Evolutionary conservation across 108 stramenopile genomes (phyloP).

Genomic region (Cyclostephanos invisitatus): DNA sequence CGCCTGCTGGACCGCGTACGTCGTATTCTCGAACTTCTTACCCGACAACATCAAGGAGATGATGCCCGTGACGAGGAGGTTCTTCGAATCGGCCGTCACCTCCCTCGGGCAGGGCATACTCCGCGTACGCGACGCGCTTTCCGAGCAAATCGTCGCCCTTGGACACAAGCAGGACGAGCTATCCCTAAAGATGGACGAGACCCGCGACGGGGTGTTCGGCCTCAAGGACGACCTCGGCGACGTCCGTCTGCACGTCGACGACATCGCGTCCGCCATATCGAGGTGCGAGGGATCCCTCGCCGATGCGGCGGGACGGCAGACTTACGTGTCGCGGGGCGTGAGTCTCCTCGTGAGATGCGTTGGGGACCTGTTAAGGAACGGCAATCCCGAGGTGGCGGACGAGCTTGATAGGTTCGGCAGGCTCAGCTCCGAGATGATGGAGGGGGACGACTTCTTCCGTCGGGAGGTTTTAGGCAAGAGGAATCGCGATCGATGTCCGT

Average conservation of each 20-base stretch:
- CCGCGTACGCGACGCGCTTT: conserved; percentile 60
- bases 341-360: conserved; percentile 44
- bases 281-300: conserved; percentile 42
- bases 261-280: conserved; percentile 43
- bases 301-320: conserved; percentile 44
- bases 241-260: conserved; percentile 43
- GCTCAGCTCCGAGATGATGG: conserved; percentile 32
- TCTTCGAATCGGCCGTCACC: conserved; percentile 71
- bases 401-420: conserved; percentile 44
- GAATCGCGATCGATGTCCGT: conserved; percentile 27
- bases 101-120: conserved; percentile 68
- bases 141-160: conserved; percentile 58
- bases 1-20: conserved; percentile 68
- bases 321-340: conserved; percentile 45
- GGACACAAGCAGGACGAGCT: conserved; percentile 59
- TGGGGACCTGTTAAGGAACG: conserved; percentile 33
- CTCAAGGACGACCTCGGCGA: conserved; percentile 52
- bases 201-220: conserved; percentile 54
- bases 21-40: conserved; percentile 55
- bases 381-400: conserved; percentile 37
- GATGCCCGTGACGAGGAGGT: conserved; percentile 72
- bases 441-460: conserved; percentile 23
- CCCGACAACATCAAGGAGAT: conserved; percentile 70
- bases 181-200: conserved; percentile 55
- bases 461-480: background rate